These are phyloP conservation scores for Lasiodiplodia sp. DNA, from an alignment of 2,329 filamentous ascomycete species.

Conservation along the genomic window DNA sequence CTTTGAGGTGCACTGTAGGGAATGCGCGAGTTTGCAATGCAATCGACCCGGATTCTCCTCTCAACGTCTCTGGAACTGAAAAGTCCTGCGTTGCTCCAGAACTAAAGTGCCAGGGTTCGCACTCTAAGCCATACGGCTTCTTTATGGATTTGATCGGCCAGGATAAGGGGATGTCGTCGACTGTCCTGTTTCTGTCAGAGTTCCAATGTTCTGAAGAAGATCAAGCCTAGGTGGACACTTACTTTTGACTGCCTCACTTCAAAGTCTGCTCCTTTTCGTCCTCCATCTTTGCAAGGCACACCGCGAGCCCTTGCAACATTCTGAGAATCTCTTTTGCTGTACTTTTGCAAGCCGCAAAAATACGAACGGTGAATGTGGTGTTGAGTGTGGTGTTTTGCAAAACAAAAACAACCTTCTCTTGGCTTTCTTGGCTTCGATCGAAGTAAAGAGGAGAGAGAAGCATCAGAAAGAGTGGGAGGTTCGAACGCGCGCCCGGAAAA, in stretches of 20 bases:
- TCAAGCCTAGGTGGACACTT: not conserved
- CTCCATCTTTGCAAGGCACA: not conserved
- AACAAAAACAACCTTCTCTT: not conserved
- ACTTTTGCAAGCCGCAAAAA: not conserved
- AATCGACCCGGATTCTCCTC: not conserved
- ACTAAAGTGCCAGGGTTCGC: too few relatives aligned
- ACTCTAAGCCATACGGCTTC: not conserved
- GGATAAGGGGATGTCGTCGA: not conserved
- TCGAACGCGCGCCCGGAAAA: not conserved
- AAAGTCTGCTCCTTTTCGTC: not conserved
- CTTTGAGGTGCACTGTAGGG: not conserved
- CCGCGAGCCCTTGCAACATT: not conserved
- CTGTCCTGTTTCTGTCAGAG: not conserved
- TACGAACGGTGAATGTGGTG: not conserved
- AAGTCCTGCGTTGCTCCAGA: not conserved
- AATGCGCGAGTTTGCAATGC: not conserved
- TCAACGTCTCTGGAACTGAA: not conserved
- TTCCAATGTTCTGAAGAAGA: not conserved
- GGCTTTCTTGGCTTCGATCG: constrained; percentile 8
- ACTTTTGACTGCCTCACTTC: not conserved
- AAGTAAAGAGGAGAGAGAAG: not conserved
- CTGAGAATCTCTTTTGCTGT: not conserved
- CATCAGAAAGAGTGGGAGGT: not conserved
- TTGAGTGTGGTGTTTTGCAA: too few relatives aligned
- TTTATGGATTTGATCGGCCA: not conserved